These are phyloP conservation scores for Lentithecium fluviatile DNA, from an alignment of 495 filamentous ascomycete genomes.

Conservation along the genomic window DNA sequence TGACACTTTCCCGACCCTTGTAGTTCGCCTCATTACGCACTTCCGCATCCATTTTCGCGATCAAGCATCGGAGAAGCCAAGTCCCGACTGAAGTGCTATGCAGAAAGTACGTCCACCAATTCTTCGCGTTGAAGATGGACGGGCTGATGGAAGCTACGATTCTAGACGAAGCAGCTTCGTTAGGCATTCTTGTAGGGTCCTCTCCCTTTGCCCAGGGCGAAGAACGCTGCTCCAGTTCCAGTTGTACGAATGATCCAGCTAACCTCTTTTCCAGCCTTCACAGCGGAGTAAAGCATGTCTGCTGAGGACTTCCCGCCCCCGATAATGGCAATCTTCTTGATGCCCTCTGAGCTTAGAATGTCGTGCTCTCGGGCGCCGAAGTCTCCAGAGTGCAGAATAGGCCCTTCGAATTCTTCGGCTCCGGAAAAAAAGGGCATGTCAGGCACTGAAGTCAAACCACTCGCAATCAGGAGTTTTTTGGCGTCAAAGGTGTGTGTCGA, in stretches of 20 bases:
- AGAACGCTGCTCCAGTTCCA: background rate
- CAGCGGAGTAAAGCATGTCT: background rate
- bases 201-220: background rate
- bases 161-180: slow-evolving; percentile 1
- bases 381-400: slow-evolving; percentile 45
- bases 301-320: slow-evolving; percentile 5
- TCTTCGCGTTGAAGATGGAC: background rate
- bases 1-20: background rate
- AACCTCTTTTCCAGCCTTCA: slow-evolving; percentile 7
- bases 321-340: background rate
- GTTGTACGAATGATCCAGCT: background rate
- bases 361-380: slow-evolving; percentile 26
- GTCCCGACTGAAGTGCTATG: background rate
- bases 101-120: slow-evolving; percentile 1
- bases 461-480: slow-evolving; percentile 48
- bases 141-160: slow-evolving; percentile 7
- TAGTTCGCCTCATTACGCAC: slow-evolving; percentile 5
- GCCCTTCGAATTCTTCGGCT: slow-evolving; percentile 28
- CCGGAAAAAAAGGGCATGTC: slow-evolving; percentile 43
- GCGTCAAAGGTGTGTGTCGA: background rate
- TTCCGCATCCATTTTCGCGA: background rate
- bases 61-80: background rate
- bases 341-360: background rate
- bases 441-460: slow-evolving; percentile 47
- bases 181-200: slow-evolving; percentile 5